Base-by-base conservation (phyloP, 2,329 filamentous ascomycete genomes). In the Aphanoascus verrucosus region DNA sequence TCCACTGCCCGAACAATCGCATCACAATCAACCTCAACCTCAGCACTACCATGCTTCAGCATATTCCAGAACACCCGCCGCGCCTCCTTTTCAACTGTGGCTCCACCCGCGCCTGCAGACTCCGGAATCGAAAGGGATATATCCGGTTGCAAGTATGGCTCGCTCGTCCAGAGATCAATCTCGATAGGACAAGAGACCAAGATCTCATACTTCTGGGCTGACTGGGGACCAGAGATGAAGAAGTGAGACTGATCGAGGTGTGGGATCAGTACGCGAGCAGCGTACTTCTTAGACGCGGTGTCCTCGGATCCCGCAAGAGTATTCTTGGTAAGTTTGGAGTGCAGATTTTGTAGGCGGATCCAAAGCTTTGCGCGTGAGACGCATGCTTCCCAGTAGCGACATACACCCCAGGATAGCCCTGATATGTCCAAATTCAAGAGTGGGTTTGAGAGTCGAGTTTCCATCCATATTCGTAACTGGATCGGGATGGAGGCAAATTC, bases 361-460 rank as follows among this genome's bases (percentile, higher is more conserved):
- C 70, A 72, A 47, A 72, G 50, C 35, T 62, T 63, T 19, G 69
- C 67, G 4, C 69, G 68, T n/a, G 61, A 63, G 11, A 72, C 53
- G 35, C 61, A 57, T 5, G 65, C 65, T 60, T 71, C 70, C 69
- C 69, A 72, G 56, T 71, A 72, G 5, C 67, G 64, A 49, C 67
- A 68, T 41, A 71, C 63, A 3, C 70, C 70, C 64, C 67, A 70
- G 55, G 70, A 72, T 14, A 73, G 60, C 12, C 68, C 69, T 5
- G 69, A 65, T 37, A 72, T 58, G 49, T 72, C 69, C 3, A 67
- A 62, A 28, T 63, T 63, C 15, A 68, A 49, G 17, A 72, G 62
- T 5, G 64, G 62, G 23, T 67, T 69, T 11, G 59, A 58, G 19
- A 72, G 59, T 19, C 69, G 63, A 15, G 59, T 58, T 15, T 65